A percentile compares a stretch with the other conserved stretches of the same genome.
Conservation (phyloP, 2,329 filamentous ascomycete species). For the Fusarium duplospermum region DNA sequence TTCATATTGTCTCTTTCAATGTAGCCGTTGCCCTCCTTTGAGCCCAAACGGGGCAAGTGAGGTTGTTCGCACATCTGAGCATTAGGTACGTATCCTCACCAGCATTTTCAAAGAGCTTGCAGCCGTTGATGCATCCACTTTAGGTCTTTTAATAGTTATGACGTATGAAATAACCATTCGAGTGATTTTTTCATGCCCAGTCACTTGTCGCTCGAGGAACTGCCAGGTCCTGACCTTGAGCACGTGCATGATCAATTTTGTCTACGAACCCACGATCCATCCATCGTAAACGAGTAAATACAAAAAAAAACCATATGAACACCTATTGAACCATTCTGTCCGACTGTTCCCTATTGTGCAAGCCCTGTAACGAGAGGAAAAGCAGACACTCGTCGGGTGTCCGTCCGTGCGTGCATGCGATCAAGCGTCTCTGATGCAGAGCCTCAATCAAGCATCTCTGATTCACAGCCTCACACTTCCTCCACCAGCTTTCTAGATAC, state of each 20-base stretch:
- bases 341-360: not conserved
- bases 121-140: not conserved
- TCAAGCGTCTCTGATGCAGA: not conserved
- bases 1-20: not conserved
- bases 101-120: not conserved
- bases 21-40: not conserved
- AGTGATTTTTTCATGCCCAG: not conserved
- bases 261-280: not conserved
- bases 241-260: not conserved
- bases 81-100: not conserved
- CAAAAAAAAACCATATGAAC: not conserved
- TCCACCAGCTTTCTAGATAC: slow-evolving; percentile 64
- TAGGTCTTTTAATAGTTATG: not conserved
- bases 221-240: not conserved
- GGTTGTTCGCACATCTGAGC: not conserved
- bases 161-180: not conserved
- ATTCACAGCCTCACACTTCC: slow-evolving; percentile 57
- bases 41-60: not conserved
- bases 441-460: not conserved
- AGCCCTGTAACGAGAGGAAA: not conserved
- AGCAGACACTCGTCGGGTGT: not conserved
- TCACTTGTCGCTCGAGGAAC: not conserved
- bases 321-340: not conserved
- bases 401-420: not conserved
- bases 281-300: not conserved